phyloP scores from a whole-genome alignment of 2,329 filamentous ascomycete genomes.

The Fusarium sp. region DNA sequence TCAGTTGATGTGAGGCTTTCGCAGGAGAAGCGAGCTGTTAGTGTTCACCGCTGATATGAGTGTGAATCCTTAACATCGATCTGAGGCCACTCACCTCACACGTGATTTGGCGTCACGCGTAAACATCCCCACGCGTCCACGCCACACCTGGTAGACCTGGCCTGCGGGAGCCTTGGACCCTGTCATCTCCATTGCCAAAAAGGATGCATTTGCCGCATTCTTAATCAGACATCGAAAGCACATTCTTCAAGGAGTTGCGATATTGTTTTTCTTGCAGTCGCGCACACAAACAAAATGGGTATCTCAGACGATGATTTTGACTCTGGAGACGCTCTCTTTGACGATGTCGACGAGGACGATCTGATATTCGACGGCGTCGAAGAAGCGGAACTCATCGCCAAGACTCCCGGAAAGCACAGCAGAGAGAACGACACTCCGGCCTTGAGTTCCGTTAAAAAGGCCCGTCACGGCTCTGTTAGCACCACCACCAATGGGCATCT shows the following conservation, averaged over 20 bases:
- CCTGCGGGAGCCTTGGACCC: neutral
- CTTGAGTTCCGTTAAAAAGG: slow-evolving; percentile 22
- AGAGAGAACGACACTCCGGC: slow-evolving; percentile 10
- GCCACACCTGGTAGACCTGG: neutral
- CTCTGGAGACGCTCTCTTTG: slow-evolving; percentile 48
- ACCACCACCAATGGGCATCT: neutral
- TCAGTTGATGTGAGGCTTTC: neutral
- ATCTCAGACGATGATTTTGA: slow-evolving; percentile 45
- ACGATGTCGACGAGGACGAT: slow-evolving; percentile 41
- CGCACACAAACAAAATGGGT: neutral
- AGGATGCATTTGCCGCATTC: no score
- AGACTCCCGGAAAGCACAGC: slow-evolving; percentile 18
- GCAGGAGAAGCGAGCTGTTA: rapidly evolving
- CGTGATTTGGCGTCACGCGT: slow-evolving; percentile 19
- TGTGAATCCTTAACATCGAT: neutral
- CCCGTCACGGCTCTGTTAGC: slow-evolving; percentile 10
- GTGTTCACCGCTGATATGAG: rapidly evolving
- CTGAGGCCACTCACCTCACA: neutral
- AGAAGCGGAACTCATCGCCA: slow-evolving; percentile 30
- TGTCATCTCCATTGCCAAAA: neutral
- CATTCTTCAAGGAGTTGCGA: no score
- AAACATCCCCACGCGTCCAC: slow-evolving; percentile 2
- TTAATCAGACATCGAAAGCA: neutral
- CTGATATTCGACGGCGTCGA: slow-evolving; percentile 41
- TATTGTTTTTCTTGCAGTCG: neutral